Evolutionary conservation across 306 rosid genomes (phyloP).

Genomic region (Citrullus amarus): DNA sequence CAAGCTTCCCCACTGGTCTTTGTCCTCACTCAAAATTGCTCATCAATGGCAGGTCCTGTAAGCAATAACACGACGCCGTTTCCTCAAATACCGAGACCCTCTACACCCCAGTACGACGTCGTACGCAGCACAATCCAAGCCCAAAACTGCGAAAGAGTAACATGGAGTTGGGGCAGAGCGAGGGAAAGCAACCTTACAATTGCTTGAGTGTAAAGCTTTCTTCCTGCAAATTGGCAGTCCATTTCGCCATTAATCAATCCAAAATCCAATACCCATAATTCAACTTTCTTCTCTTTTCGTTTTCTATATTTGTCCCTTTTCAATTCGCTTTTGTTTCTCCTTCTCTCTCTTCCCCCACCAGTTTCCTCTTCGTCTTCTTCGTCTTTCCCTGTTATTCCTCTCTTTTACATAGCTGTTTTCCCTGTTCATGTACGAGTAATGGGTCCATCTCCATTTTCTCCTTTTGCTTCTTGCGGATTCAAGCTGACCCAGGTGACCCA

Average conservation of each 20-base stretch:
- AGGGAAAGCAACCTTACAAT: constrained; percentile 10
- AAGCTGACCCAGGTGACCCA: not conserved
- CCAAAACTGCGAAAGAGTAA: not conserved
- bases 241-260: constrained; percentile 7
- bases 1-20: not conserved
- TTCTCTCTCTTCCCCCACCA: constrained; percentile 6
- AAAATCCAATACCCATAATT: constrained; percentile 6
- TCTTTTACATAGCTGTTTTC: not conserved
- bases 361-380: constrained; percentile 9
- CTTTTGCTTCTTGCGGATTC: not conserved
- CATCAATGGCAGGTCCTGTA: constrained; percentile 1
- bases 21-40: constrained; percentile 3
- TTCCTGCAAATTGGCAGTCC: constrained; percentile 10
- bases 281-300: not conserved
- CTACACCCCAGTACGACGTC: not conserved
- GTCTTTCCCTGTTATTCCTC: not conserved
- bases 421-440: not conserved
- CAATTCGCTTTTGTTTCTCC: not conserved
- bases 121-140: not conserved
- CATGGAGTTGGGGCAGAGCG: constrained; percentile 2
- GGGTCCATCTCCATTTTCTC: not conserved
- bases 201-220: constrained; percentile 11
- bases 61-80: not conserved
- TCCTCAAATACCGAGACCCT: constrained; percentile 6
- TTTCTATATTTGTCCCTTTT: constrained; percentile 9